Evolutionary conservation across 2,329 filamentous ascomycete species (phyloP).

Genomic region (Thielaviopsis musarum): DNA sequence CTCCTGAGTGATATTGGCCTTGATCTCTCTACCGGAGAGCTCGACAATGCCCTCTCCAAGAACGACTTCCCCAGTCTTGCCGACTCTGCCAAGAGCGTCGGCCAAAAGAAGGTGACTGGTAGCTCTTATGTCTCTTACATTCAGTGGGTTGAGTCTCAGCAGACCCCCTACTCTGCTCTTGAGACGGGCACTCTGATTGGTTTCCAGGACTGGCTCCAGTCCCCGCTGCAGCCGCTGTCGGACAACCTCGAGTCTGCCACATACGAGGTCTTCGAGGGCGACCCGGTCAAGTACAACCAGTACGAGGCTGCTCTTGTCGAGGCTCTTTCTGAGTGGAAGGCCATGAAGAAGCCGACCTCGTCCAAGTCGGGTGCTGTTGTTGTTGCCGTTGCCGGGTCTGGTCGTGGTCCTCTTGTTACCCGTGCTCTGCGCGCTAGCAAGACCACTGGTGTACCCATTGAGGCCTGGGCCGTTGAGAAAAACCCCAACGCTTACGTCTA

Average conservation of each 20-base stretch:
- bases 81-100: conserved; percentile 35
- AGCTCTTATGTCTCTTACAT: conserved; percentile 58
- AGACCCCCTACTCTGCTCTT: conserved; percentile 41
- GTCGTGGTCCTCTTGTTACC: conserved; percentile 80
- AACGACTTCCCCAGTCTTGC: conserved; percentile 52
- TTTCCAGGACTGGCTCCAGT: conserved; percentile 89
- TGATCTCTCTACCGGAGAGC: conserved; percentile 17
- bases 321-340: conserved; percentile 65
- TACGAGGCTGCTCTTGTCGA: conserved; percentile 75
- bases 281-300: conserved; percentile 94
- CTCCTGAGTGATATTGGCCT: conserved; percentile 46
- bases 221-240: conserved; percentile 80
- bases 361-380: conserved; percentile 56
- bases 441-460: conserved; percentile 57
- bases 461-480: conserved; percentile 90
- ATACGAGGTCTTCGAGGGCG: conserved; percentile 96
- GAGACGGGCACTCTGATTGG: conserved; percentile 36
- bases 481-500: conserved; percentile 96
- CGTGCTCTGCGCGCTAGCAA: conserved; percentile 68
- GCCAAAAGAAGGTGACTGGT: conserved; percentile 17
- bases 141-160: conserved; percentile 65
- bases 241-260: conserved; percentile 96
- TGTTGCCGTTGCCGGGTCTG: conserved; percentile 83
- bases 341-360: conserved; percentile 55
- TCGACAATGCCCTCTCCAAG: conserved; percentile 20